These are phyloP conservation scores for Xanthoceras sorbifolium DNA, from an alignment of 345 rosid species.

Conservation along the genomic window DNA sequence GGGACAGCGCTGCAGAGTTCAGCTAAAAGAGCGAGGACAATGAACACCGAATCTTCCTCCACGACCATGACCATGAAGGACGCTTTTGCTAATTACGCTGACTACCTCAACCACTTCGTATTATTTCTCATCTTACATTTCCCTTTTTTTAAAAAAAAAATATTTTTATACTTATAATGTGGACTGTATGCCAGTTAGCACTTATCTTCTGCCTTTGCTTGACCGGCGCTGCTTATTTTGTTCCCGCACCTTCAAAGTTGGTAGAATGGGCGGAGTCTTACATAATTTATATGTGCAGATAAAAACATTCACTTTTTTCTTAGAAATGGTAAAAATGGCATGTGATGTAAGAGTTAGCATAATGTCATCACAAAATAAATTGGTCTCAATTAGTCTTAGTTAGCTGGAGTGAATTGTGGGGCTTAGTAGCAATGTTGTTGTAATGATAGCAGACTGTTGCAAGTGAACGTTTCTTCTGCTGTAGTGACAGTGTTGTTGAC, in stretches of 20 bases:
- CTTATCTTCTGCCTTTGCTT: too few relatives aligned
- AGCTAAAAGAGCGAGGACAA: constrained; percentile 45
- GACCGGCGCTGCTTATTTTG: too few relatives aligned
- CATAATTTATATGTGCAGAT: too few relatives aligned
- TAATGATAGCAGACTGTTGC: background rate
- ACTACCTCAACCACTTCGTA: constrained; percentile 69
- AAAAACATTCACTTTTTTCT: too few relatives aligned
- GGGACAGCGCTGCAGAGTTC: constrained; percentile 42
- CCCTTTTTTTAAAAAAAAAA: background rate
- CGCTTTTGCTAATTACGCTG: constrained; percentile 57
- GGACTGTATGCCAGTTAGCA: background rate
- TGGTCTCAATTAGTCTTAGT: background rate
- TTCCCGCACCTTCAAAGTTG: too few relatives aligned
- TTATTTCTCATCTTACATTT: background rate
- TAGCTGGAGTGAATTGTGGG: background rate
- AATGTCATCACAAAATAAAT: background rate
- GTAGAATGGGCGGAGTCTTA: too few relatives aligned
- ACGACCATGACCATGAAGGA: constrained; percentile 43
- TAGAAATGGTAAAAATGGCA: background rate
- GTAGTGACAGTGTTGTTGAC: background rate
- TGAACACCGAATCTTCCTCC: constrained; percentile 51
- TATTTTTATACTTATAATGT: background rate
- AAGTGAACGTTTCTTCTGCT: background rate
- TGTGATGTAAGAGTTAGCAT: background rate
- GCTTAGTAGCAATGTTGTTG: background rate